phyloP scores from a whole-genome alignment of 2,329 filamentous ascomycete species.

The Aspergillus awamori region DNA sequence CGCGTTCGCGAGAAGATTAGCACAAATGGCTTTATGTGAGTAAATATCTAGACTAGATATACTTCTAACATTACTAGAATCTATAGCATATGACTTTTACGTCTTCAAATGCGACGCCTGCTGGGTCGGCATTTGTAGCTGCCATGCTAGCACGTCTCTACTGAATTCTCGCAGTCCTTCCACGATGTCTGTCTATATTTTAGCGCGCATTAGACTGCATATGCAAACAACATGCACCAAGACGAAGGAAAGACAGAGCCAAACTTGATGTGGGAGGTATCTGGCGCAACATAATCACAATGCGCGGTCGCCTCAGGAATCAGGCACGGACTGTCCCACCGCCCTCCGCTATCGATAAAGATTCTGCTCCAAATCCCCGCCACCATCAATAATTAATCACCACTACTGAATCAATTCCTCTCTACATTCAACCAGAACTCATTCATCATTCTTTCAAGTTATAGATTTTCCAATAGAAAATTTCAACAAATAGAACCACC shows the following conservation, averaged over 20 bases:
- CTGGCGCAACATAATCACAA: neutral
- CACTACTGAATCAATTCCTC: too few relatives aligned
- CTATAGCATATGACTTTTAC: neutral
- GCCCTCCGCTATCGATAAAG: slow-evolving; percentile 13
- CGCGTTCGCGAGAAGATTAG: too few relatives aligned
- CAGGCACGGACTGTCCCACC: neutral
- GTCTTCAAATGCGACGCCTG: too few relatives aligned
- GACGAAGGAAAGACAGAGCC: neutral
- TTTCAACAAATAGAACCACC: neutral
- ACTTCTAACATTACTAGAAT: too few relatives aligned
- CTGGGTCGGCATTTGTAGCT: too few relatives aligned
- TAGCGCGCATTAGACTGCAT: neutral
- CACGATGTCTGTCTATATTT: neutral
- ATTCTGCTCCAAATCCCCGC: slow-evolving; percentile 1
- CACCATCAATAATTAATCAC: neutral
- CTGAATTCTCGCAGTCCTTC: too few relatives aligned
- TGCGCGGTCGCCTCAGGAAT: neutral
- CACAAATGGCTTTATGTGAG: too few relatives aligned
- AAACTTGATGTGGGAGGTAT: neutral
- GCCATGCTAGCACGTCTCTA: neutral
- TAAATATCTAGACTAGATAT: too few relatives aligned
- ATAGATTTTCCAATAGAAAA: neutral
- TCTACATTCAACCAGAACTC: neutral
- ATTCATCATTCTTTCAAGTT: neutral
- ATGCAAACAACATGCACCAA: neutral